Base-by-base conservation (phyloP, 306 rosid genomes). In the Ochetophila trinervis region DNA sequence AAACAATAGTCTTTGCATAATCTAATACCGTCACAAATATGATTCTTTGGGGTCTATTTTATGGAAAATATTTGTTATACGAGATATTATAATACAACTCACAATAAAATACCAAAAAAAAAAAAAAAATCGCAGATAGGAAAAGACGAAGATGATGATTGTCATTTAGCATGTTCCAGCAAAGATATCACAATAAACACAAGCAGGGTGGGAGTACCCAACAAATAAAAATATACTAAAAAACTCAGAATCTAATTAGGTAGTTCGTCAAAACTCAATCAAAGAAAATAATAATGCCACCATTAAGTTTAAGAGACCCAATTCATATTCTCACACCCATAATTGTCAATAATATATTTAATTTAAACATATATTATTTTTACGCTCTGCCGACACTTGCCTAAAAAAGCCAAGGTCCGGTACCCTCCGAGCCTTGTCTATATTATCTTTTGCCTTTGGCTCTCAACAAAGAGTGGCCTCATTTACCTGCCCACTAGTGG, bases 371-470 rank as follows among this genome's bases (percentile, higher is more conserved):
- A 9, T 51, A 36, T 36, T 37, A 37, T 1, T 8, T 40, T 6
- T 9, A 40, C 8, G 32, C 17, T 36, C 70, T 66, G 70, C 70
- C 70, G 70, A 66, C 70, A 66, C 62, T 50, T 32, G 30, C n/a
- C n/a, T 59, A 50, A 10, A n/a, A 50, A n/a, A 10, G 36, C 22
- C 32, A 47, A 42, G 66, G 50, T 62, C 47, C 15, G 53, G 52
- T 21, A 45, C 49, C 35, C 35, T 42, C 34, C 64, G 66, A 40
- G 22, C 66, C 66, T 61, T 4, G 0, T 12, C 2, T 19, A 19
- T 36, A 27, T 60, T 19, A 12, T 60, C 51, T n/a, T 27, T 40
- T 20, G 2, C 18, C 50, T 12, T 60, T 60, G 65, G 65, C 30
- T 20, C n/a, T 49, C 32, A 15, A 14, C 37, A 13, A n/a, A 60